A percentile compares a stretch with the other conserved stretches of the same genome.
Conservation (phyloP, 129 eudicot genomes). For the Pseudognaphalium luteoalbum region DNA sequence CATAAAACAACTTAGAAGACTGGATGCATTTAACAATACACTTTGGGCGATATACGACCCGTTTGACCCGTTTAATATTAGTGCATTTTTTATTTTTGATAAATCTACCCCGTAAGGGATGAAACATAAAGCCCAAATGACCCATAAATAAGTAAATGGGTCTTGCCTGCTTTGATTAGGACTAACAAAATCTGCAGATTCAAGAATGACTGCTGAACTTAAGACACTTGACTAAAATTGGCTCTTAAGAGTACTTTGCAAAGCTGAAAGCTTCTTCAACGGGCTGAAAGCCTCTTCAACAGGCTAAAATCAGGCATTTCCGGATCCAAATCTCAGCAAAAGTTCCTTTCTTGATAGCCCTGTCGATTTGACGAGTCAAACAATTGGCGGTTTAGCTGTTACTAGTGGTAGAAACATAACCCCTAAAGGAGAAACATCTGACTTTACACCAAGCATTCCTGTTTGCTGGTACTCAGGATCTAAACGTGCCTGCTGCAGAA, state of each 20-base stretch:
- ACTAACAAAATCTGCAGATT: no score
- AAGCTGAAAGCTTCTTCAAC: neutral
- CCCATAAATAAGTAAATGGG: no score
- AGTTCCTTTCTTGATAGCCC: neutral
- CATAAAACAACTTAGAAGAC: neutral
- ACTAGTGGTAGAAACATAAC: neutral
- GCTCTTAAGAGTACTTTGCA: neutral
- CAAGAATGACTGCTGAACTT: no score
- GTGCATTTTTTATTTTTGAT: no score
- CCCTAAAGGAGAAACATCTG: neutral
- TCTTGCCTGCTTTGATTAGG: no score
- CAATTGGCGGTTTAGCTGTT: conserved; percentile 6
- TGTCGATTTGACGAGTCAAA: neutral
- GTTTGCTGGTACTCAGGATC: neutral
- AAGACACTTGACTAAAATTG: no score
- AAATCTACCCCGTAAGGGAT: no score
- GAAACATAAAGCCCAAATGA: no score
- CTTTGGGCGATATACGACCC: neutral
- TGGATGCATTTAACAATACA: no score
- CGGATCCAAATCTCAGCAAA: neutral
- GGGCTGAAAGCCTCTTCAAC: neutral
- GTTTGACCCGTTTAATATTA: no score
- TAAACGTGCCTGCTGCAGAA: neutral
- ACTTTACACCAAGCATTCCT: neutral
- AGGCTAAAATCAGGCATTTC: neutral